phyloP scores from a whole-genome alignment of 192 early-diverging fungal species.

The Allomyces javanicus region DNA sequence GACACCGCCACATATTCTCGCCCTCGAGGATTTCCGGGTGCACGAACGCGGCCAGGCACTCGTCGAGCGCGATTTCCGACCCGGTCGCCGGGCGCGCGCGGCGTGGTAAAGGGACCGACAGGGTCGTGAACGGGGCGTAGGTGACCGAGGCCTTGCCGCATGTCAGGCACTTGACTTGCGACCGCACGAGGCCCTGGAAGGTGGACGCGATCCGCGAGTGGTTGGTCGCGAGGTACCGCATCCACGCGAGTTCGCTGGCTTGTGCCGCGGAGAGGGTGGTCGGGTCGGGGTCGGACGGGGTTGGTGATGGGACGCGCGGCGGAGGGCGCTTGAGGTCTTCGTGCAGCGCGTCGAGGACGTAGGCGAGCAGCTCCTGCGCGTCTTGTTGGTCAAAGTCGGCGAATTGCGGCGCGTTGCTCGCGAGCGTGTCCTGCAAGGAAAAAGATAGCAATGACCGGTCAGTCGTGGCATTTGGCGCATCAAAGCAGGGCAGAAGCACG shows the following conservation, averaged over 20 bases:
- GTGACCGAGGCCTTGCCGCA: slow-evolving; percentile 64
- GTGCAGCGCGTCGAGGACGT: slow-evolving; percentile 74
- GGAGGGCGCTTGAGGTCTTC: slow-evolving; percentile 55
- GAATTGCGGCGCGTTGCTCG: slow-evolving; percentile 60
- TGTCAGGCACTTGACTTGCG: slow-evolving; percentile 40
- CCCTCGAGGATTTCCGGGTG: slow-evolving; percentile 73
- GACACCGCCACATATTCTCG: slow-evolving; percentile 77
- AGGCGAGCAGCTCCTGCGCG: slow-evolving; percentile 84
- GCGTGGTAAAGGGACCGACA: slow-evolving; percentile 71
- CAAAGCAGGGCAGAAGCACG: too few relatives aligned
- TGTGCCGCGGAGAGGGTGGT: slow-evolving; percentile 25
- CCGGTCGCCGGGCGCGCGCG: slow-evolving; percentile 8
- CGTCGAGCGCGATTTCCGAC: slow-evolving; percentile 32
- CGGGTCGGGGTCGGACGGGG: slow-evolving; percentile 10
- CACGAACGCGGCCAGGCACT: slow-evolving; percentile 72
- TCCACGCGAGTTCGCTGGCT: slow-evolving; percentile 49
- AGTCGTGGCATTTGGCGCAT: too few relatives aligned
- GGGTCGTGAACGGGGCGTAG: slow-evolving; percentile 77
- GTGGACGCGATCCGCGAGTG: slow-evolving; percentile 66
- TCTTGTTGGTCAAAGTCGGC: slow-evolving; percentile 84
- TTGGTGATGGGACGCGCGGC: not conserved
- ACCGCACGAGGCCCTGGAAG: slow-evolving; percentile 72
- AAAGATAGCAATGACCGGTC: too few relatives aligned
- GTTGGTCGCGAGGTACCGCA: slow-evolving; percentile 48
- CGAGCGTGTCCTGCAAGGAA: slow-evolving; percentile 25